phyloP scores from a whole-genome alignment of 495 filamentous ascomycete genomes.

The Xylaria nigripes region DNA sequence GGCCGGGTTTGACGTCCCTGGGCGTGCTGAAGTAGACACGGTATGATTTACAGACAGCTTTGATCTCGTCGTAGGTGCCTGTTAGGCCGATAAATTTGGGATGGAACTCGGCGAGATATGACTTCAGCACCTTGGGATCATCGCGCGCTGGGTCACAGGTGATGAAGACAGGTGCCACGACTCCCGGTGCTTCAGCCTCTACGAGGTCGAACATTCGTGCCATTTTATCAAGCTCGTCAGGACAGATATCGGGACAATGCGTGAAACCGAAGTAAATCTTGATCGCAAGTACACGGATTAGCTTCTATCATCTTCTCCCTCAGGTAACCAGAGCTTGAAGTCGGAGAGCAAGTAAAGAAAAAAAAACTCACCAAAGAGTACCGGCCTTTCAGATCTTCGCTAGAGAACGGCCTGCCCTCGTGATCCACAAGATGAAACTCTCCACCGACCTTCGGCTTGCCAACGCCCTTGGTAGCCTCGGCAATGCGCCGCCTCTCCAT shows the following conservation, averaged over 20 bases:
- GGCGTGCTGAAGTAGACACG: slow-evolving; percentile 97
- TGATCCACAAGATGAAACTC: slow-evolving; percentile 75
- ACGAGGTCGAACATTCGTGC: slow-evolving; percentile 83
- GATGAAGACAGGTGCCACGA: slow-evolving; percentile 68
- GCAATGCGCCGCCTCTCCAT: slow-evolving; percentile 79
- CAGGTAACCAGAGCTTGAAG: background rate
- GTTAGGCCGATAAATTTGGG: slow-evolving; percentile 80
- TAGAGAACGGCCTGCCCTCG: slow-evolving; percentile 64
- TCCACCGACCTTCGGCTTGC: slow-evolving; percentile 87
- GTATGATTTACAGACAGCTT: slow-evolving; percentile 86
- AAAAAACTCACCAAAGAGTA: slow-evolving; percentile 57
- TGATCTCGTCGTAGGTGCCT: slow-evolving; percentile 85
- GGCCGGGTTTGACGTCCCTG: slow-evolving; percentile 72
- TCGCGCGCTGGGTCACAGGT: slow-evolving; percentile 93
- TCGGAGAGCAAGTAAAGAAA: background rate
- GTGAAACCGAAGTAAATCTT: slow-evolving; percentile 95
- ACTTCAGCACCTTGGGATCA: slow-evolving; percentile 70
- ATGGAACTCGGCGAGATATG: slow-evolving; percentile 89
- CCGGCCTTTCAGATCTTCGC: slow-evolving; percentile 73
- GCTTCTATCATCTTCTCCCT: background rate
- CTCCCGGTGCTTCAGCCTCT: slow-evolving; percentile 35
- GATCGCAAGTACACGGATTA: background rate
- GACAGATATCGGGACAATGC: slow-evolving; percentile 97
- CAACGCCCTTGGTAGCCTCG: slow-evolving; percentile 86
- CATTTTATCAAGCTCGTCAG: slow-evolving; percentile 99